phyloP scores from a whole-genome alignment of 345 rosid genomes.

The Citrus maxima region DNA sequence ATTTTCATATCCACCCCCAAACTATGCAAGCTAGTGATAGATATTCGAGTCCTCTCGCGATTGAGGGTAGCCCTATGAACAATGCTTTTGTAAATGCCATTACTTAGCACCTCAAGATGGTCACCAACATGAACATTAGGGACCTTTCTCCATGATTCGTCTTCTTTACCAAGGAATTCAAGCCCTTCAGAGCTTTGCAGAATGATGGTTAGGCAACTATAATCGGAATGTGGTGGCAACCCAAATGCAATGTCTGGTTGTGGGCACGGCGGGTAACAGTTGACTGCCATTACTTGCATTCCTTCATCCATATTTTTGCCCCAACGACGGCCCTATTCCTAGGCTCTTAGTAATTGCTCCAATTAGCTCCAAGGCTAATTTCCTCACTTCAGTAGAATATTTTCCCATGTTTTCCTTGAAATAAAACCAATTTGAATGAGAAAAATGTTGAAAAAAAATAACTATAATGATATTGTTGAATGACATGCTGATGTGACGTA shows the following conservation, averaged over 20 bases:
- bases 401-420: slow-evolving; percentile 59
- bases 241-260: slow-evolving; percentile 40
- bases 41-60: slow-evolving; percentile 39
- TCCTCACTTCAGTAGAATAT: slow-evolving; percentile 35
- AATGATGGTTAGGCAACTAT: slow-evolving; percentile 54
- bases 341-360: slow-evolving; percentile 48
- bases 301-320: slow-evolving; percentile 43
- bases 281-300: slow-evolving; percentile 54
- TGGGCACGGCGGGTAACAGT: slow-evolving; percentile 66
- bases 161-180: slow-evolving; percentile 35
- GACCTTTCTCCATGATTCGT: slow-evolving; percentile 42
- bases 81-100: slow-evolving; percentile 56
- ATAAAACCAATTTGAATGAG: neutral
- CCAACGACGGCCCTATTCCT: slow-evolving; percentile 40
- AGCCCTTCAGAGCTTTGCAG: slow-evolving; percentile 59
- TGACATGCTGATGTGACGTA: neutral
- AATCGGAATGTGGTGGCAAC: slow-evolving; percentile 64
- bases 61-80: slow-evolving; percentile 49
- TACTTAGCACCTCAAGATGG: slow-evolving; percentile 67
- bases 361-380: slow-evolving; percentile 41
- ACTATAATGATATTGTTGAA: neutral
- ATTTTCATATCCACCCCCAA: slow-evolving; percentile 59
- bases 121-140: slow-evolving; percentile 65
- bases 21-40: slow-evolving; percentile 63
- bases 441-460: neutral